Conservation (phyloP, 2,329 filamentous ascomycete genomes). For the Neoscytalidium dimidiatum region DNA sequence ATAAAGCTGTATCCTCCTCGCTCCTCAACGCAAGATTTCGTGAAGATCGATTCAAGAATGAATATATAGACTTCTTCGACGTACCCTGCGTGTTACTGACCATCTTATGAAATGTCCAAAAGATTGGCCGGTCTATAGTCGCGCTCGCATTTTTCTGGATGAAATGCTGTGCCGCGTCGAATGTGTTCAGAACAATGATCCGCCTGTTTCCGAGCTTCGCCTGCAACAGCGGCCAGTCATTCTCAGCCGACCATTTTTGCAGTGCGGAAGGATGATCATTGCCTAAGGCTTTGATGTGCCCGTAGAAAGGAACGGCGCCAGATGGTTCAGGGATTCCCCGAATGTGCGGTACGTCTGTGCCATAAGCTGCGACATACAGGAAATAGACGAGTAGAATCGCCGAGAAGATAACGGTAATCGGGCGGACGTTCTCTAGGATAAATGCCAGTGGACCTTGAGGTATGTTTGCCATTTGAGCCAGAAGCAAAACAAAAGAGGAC, state of each 20-base stretch:
- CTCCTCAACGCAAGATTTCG: too few relatives aligned
- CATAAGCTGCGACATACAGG: conserved; percentile 26
- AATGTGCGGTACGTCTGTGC: conserved; percentile 10
- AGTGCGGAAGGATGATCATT: background rate
- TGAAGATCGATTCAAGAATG: too few relatives aligned
- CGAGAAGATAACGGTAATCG: conserved; percentile 25
- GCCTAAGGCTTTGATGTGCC: conserved; percentile 6
- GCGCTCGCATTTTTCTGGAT: conserved; percentile 8
- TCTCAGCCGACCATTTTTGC: background rate
- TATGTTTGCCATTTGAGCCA: background rate
- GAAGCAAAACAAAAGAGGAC: background rate
- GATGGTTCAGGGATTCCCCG: background rate
- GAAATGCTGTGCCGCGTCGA: conserved; percentile 14
- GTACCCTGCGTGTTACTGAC: conserved; percentile 14
- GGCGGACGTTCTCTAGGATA: conserved; percentile 27
- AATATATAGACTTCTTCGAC: background rate
- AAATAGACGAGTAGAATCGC: conserved; percentile 23
- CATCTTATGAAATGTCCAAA: conserved; percentile 12
- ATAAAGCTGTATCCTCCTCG: background rate
- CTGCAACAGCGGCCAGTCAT: conserved; percentile 14
- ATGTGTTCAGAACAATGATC: conserved; percentile 8
- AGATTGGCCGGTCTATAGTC: conserved; percentile 14
- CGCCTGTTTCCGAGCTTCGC: conserved; percentile 4
- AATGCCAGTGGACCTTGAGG: background rate
- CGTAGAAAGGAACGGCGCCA: conserved; percentile 2